These are phyloP conservation scores for Leptodermis oblonga DNA, from an alignment of 257 asterid genomes.

Conservation along the genomic window DNA sequence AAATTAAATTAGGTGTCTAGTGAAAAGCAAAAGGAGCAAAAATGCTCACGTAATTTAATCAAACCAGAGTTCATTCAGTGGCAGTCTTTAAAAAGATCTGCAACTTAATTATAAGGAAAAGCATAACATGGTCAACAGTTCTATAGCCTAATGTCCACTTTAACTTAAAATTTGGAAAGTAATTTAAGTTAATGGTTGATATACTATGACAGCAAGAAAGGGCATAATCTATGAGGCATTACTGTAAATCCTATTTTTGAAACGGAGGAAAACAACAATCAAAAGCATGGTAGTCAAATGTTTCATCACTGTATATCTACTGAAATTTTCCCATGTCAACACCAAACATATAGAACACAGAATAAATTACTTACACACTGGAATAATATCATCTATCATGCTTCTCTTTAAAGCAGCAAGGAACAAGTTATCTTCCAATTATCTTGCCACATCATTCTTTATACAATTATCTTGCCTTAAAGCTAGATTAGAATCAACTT, in stretches of 20 bases:
- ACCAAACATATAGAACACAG: background rate
- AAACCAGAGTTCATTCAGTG: background rate
- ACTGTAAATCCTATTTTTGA: background rate
- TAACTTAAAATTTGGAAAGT: background rate
- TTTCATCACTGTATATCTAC: background rate
- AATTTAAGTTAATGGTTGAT: background rate
- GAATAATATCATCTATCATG: background rate
- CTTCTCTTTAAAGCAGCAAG: background rate
- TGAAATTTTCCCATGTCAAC: background rate
- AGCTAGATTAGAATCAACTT: background rate
- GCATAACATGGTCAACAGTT: background rate
- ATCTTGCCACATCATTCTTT: background rate
- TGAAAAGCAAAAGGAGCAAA: background rate
- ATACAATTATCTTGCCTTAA: background rate
- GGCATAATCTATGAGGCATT: background rate
- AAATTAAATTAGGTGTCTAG: conserved; percentile 4
- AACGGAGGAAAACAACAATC: background rate
- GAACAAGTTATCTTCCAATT: background rate
- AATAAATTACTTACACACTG: background rate
- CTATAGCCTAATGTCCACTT: background rate
- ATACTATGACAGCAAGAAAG: background rate
- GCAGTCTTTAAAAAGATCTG: background rate
- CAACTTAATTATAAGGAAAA: background rate
- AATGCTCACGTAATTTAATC: background rate
- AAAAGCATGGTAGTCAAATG: background rate